These are phyloP conservation scores for Phytophthora europaea DNA, from an alignment of 352 stramenopile genomes.

Conservation along the genomic window DNA sequence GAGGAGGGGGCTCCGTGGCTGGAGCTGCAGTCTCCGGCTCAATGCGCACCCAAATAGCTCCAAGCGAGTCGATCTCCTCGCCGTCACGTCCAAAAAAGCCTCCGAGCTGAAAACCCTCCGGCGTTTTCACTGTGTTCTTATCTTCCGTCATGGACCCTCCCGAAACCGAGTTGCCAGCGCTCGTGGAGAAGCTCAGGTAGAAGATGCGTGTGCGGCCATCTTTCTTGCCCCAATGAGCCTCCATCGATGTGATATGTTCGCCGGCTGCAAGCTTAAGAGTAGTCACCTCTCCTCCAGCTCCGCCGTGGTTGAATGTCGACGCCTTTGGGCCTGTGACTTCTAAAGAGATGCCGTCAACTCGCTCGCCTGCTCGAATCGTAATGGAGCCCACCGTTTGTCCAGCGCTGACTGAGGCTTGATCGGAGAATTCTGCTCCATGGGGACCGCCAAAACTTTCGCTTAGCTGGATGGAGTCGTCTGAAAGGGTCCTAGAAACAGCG, in stretches of 20 bases:
- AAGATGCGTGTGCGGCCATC: neutral
- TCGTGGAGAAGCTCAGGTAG: neutral
- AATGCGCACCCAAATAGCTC: conserved; percentile 19
- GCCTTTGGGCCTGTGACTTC: neutral
- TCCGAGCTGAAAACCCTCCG: conserved; percentile 37
- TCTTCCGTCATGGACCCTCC: conserved; percentile 36
- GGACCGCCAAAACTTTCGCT: neutral
- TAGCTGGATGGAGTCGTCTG: conserved; percentile 4
- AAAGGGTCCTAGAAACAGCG: neutral
- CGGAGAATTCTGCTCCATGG: neutral
- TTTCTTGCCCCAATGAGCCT: neutral
- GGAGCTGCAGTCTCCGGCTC: neutral
- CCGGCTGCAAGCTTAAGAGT: neutral
- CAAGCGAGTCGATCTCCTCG: conserved; percentile 44
- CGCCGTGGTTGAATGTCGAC: neutral
- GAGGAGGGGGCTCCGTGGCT: neutral
- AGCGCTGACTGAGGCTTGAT: neutral
- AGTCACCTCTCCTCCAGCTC: neutral
- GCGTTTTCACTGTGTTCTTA: conserved; percentile 39
- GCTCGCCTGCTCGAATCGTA: neutral
- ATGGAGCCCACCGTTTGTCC: neutral
- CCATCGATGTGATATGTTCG: neutral
- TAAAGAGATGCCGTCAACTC: neutral
- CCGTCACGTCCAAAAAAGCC: conserved; percentile 49
- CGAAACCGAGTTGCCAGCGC: conserved; percentile 32